Conservation (phyloP, 148 eudicot species). For the Chenopodium quinoa region DNA sequence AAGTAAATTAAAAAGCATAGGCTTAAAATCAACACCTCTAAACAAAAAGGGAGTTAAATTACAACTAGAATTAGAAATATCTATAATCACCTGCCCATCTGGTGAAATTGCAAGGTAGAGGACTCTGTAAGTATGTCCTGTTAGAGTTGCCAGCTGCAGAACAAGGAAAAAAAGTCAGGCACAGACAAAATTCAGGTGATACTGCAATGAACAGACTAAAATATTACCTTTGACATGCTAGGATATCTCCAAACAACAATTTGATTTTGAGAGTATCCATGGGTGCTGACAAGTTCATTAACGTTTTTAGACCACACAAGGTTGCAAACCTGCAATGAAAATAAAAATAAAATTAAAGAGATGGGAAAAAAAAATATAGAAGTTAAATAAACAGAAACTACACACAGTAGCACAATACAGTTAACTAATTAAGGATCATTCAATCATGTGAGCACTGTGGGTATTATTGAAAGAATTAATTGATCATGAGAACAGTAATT, state of each 20-base stretch:
- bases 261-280: conserved; percentile 91
- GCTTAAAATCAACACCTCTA: neutral
- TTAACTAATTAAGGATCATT: neutral
- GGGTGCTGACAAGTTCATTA: conserved; percentile 92
- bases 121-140: conserved; percentile 81
- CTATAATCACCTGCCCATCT: conserved; percentile 71
- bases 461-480: neutral
- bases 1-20: neutral
- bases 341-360: neutral
- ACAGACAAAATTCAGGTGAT: neutral
- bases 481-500: neutral
- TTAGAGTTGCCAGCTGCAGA: conserved; percentile 75
- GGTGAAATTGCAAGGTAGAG: conserved; percentile 89
- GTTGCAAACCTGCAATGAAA: conserved; percentile 71
- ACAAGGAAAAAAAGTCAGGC: neutral
- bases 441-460: neutral
- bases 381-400: too few species aligned
- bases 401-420: too few species aligned
- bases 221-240: conserved; percentile 80
- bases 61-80: neutral
- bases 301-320: conserved; percentile 94
- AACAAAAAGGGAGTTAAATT: neutral
- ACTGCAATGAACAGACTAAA: neutral
- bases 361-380: too few species aligned
- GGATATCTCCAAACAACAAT: conserved; percentile 90